phyloP scores from a whole-genome alignment of 1,139 yeast species.

The Yamadazyma friedrichii region DNA sequence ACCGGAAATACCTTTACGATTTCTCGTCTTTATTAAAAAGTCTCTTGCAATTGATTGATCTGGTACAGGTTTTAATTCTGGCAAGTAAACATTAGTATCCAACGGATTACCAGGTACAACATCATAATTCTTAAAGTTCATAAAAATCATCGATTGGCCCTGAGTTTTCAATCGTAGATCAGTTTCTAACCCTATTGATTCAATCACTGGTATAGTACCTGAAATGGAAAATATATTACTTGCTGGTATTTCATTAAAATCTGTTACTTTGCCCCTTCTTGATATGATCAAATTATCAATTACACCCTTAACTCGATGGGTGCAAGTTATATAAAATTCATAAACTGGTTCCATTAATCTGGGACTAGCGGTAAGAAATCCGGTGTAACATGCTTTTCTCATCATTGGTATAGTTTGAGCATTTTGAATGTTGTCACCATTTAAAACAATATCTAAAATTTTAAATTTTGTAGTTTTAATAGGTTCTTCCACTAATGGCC shows the following conservation, averaged over 20 bases:
- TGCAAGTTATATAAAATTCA: conserved; percentile 58
- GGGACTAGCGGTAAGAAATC: conserved; percentile 77
- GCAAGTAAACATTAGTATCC: conserved; percentile 61
- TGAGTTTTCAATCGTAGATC: conserved; percentile 76
- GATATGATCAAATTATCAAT: conserved; percentile 52
- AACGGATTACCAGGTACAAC: conserved; percentile 90
- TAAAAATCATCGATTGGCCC: conserved; percentile 73
- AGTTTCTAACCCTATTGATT: conserved; percentile 84
- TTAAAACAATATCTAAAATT: conserved; percentile 59
- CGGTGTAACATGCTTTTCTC: conserved; percentile 82
- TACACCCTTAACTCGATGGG: conserved; percentile 40
- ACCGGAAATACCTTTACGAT: conserved; percentile 78
- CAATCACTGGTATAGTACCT: conserved; percentile 83
- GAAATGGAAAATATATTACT: conserved; percentile 63
- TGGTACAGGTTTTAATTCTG: conserved; percentile 75
- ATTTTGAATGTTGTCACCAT: conserved; percentile 46
- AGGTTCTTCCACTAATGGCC: conserved; percentile 88
- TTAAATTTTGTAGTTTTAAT: conserved; percentile 70
- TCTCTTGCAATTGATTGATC: conserved; percentile 75
- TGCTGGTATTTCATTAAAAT: conserved; percentile 64
- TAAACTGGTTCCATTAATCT: conserved; percentile 81
- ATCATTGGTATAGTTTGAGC: conserved; percentile 81
- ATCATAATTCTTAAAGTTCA: conserved; percentile 71
- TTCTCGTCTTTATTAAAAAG: conserved; percentile 83
- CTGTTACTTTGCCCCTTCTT: conserved; percentile 60